A percentile compares a stretch with the other conserved stretches of the same genome.
phyloP scores from a whole-genome alignment of 108 stramenopile genomes.

The Pseudonitzschia delicatissima region DNA sequence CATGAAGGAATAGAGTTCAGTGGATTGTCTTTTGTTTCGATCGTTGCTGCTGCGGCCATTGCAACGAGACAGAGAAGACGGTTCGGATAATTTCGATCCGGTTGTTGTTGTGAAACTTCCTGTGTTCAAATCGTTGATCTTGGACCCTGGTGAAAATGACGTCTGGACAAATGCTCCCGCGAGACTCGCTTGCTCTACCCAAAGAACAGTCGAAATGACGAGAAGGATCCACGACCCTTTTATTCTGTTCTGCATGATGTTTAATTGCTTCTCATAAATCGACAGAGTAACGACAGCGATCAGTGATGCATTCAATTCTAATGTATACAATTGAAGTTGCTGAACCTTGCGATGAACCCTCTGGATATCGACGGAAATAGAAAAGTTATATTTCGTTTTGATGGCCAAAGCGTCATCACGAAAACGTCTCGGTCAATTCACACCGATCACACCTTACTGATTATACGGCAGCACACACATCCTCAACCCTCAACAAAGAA shows the following conservation, averaged over 20 bases:
- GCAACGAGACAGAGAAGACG: background rate
- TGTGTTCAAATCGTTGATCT: background rate
- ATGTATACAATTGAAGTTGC: no score
- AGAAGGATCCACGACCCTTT: background rate
- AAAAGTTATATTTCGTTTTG: no score
- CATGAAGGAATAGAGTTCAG: conserved; percentile 60
- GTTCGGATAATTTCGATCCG: background rate
- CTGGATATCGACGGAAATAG: no score
- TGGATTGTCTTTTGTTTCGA: conserved; percentile 8
- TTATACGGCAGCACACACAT: no score
- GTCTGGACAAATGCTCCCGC: background rate
- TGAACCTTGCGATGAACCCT: no score
- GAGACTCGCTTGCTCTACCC: background rate
- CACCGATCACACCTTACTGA: no score
- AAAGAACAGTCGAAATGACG: background rate
- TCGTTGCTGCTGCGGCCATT: background rate
- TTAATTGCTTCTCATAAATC: background rate
- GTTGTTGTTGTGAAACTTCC: background rate
- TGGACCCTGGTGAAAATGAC: background rate
- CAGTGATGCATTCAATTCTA: no score
- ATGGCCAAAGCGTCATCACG: no score
- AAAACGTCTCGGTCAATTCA: no score
- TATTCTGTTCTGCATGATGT: background rate
- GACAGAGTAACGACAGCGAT: background rate
- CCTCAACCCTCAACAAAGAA: no score